phyloP scores from a whole-genome alignment of 2,329 filamentous ascomycete species.

The Verticillium klebahnii region DNA sequence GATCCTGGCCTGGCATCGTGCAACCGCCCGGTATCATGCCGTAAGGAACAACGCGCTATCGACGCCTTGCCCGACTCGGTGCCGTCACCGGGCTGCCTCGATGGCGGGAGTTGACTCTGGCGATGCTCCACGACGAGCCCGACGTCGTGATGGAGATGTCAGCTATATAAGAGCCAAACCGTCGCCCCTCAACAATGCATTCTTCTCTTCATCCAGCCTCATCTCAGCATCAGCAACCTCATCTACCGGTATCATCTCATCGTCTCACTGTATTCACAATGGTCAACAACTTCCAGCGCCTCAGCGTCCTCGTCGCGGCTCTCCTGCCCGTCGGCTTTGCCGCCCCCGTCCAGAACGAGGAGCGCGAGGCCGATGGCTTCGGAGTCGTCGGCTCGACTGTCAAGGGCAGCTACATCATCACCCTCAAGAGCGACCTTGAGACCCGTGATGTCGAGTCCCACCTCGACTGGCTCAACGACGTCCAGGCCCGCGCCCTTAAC shows the following conservation, averaged over 20 bases:
- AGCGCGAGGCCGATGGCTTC: background rate
- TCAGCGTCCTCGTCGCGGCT: constrained; percentile 12
- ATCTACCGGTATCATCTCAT: background rate
- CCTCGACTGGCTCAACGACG: constrained; percentile 17
- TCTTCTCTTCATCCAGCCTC: background rate
- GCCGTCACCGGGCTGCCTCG: background rate
- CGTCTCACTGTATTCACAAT: constrained; percentile 5
- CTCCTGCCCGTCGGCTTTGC: constrained; percentile 8
- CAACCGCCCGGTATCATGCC: background rate
- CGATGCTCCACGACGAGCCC: background rate
- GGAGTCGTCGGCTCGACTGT: constrained; percentile 16
- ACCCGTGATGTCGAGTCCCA: constrained; percentile 21
- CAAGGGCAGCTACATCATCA: constrained; percentile 40
- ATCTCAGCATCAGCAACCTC: background rate
- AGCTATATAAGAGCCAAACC: background rate
- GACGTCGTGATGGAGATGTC: background rate
- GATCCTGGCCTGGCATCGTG: background rate
- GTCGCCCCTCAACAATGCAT: background rate
- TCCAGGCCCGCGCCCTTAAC: constrained; percentile 26
- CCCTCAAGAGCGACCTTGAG: constrained; percentile 30
- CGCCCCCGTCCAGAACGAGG: constrained; percentile 4
- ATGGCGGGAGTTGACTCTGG: background rate
- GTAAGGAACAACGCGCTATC: background rate
- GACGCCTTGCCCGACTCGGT: background rate
- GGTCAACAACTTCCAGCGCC: constrained; percentile 11